Evolutionary conservation across 108 stramenopile species (phyloP), one percentile per base, ranked within the genome.

Genomic region (Cylindrotheca fusiformis): DNA sequence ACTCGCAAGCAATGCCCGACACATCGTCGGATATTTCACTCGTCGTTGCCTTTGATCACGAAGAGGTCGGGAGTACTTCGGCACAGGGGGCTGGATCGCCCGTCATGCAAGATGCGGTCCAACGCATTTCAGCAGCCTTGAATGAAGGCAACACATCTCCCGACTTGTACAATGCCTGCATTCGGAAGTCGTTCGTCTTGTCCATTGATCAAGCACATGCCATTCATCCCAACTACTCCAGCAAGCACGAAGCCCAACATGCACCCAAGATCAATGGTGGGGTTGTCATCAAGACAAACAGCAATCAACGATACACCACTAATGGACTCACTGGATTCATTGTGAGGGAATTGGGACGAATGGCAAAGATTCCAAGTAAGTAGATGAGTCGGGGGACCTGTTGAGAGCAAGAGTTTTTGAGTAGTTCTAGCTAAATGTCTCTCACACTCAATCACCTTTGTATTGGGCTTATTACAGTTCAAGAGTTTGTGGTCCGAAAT

Each of bases 181-280:
- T 82, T 47, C 81, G 83, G 41, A 72, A 69, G 26, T 88, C 85
- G 26, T 94, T 96, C 59, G 57, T 93, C 23, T 67, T 97, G 52
- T 78, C 83, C 46, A 88, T 84, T 53, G 97, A 97, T 72, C 86
- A 88, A 82, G 95, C 97, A 6, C 97, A 97, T 82, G 95, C 95
- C 3, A 67, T 94, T 24, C 97, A 97, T 69, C 95, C 97, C 10
- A 96, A 96, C 65, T 97, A 95, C 72, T 55, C 80, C 14, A 69
- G 80, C 53, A 94, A 95, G 64, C 95, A 97, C 75, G 97, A 97
- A 52, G 67, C 84, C 27, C 67, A 62, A 17, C 93, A 96, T 63
- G 80, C 87, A 1, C 97, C 97, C 2, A 76, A 78, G 51, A 64
- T 97, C 77, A 95, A 96, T 76, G 74, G 65, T 5, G 97, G 97